Conservation (phyloP, 805 yeast genomes). For the Ogataea neopini region DNA sequence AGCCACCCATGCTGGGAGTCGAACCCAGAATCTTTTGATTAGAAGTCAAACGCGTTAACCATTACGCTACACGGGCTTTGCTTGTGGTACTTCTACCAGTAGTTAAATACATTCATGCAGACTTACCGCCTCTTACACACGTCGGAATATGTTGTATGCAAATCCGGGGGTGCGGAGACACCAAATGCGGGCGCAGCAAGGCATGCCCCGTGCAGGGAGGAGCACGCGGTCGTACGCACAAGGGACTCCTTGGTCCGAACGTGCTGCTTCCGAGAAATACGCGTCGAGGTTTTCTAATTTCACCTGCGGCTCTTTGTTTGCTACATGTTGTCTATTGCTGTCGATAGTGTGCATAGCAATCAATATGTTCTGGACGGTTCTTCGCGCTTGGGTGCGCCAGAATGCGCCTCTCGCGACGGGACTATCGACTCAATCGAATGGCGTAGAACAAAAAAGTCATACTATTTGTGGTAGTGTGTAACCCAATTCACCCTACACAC, state of each 20-base stretch:
- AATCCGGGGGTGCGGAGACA: constrained; percentile 1
- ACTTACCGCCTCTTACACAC: too few relatives aligned
- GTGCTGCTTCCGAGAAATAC: too few relatives aligned
- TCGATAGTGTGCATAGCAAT: not conserved
- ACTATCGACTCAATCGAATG: constrained; percentile 3
- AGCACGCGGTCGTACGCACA: too few relatives aligned
- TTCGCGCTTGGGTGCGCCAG: not conserved
- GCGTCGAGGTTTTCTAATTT: too few relatives aligned
- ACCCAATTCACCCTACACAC: not conserved
- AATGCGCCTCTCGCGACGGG: not conserved
- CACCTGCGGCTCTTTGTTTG: not conserved
- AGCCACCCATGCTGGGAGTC: constrained; percentile 48
- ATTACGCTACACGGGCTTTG: constrained; percentile 43
- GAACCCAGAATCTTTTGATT: constrained; percentile 67
- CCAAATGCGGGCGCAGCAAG: not conserved
- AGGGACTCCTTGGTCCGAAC: too few relatives aligned
- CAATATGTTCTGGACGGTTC: constrained; percentile 2
- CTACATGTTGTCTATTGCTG: not conserved
- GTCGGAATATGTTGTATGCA: not conserved
- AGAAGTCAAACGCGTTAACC: constrained; percentile 70
- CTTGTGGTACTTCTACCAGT: not conserved
- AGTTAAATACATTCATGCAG: not conserved
- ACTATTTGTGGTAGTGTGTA: not conserved
- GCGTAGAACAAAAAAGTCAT: not conserved
- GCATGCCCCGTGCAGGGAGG: not conserved